A percentile compares a stretch with the other conserved stretches of the same genome.
Evolutionary conservation across 495 filamentous ascomycete species (phyloP).

Genomic region (Poronia punctata): DNA sequence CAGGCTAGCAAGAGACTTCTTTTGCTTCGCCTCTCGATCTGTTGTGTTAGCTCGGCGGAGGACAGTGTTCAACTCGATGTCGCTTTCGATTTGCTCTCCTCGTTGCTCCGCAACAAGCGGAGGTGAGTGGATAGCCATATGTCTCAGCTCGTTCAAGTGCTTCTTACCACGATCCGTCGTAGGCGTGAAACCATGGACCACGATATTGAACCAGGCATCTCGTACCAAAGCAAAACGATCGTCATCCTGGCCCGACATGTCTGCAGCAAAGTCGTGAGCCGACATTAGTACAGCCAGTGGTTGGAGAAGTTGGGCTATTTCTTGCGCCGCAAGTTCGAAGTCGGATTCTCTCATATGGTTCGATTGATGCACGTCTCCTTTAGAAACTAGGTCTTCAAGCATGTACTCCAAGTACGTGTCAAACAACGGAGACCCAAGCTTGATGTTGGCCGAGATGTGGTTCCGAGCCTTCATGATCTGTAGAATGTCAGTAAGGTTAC

Average conservation of each 20-base stretch:
- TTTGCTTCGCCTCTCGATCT: slow-evolving; percentile 72
- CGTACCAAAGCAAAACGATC: slow-evolving; percentile 64
- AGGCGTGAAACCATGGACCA: slow-evolving; percentile 82
- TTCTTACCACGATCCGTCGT: slow-evolving; percentile 59
- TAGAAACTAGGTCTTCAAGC: slow-evolving; percentile 80
- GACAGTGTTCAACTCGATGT: slow-evolving; percentile 90
- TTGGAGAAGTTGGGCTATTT: slow-evolving; percentile 76
- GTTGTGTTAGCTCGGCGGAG: slow-evolving; percentile 72
- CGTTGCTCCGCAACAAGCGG: slow-evolving; percentile 78
- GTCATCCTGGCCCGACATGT: slow-evolving; percentile 44
- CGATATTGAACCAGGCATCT: slow-evolving; percentile 96
- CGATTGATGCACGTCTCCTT: slow-evolving; percentile 63
- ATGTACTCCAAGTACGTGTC: slow-evolving; percentile 75
- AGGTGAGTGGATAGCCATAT: slow-evolving; percentile 77
- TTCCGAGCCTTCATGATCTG: slow-evolving; percentile 69
- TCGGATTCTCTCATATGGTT: slow-evolving; percentile 61
- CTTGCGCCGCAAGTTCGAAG: slow-evolving; percentile 67
- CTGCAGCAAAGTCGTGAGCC: slow-evolving; percentile 38
- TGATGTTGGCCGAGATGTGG: slow-evolving; percentile 63
- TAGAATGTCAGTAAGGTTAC: slow-evolving; percentile 10
- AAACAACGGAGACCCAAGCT: slow-evolving; percentile 60
- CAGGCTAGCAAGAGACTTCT: slow-evolving; percentile 61
- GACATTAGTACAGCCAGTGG: slow-evolving; percentile 74
- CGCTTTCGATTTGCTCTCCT: slow-evolving; percentile 83
- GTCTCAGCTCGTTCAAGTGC: slow-evolving; percentile 63